Evolutionary conservation across 495 filamentous ascomycete species (phyloP).

Genomic region (Cercophora scortea): DNA sequence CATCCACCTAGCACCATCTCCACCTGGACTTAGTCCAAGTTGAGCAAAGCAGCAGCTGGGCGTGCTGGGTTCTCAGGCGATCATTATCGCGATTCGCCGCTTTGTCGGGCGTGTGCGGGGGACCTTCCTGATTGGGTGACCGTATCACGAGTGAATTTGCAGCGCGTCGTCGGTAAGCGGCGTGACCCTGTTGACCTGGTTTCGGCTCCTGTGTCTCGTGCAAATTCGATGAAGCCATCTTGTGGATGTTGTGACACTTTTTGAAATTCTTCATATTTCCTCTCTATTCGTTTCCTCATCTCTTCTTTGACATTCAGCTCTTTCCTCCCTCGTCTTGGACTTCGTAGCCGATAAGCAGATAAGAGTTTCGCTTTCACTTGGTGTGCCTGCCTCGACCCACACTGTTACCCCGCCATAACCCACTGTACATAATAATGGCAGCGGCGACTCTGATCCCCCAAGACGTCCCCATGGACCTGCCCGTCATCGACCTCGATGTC

Average conservation of each 20-base stretch:
- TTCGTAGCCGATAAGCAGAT: too few species aligned
- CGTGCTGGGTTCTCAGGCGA: neutral
- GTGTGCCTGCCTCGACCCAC: too few species aligned
- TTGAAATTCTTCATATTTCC: neutral
- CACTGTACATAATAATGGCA: neutral
- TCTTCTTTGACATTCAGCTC: neutral
- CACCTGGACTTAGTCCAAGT: neutral
- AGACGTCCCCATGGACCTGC: constrained; percentile 39
- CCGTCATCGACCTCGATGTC: constrained; percentile 44
- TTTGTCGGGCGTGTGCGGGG: neutral
- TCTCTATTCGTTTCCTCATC: neutral
- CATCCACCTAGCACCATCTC: neutral
- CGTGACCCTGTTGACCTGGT: too few species aligned
- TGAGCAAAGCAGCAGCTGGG: neutral
- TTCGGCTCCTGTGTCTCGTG: neutral
- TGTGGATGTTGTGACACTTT: neutral
- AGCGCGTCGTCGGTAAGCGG: too few species aligned
- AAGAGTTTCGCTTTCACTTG: too few species aligned
- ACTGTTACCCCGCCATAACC: neutral
- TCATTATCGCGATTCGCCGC: neutral
- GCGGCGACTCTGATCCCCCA: neutral
- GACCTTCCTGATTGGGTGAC: neutral
- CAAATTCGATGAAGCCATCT: neutral
- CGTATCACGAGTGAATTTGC: neutral
- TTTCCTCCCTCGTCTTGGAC: too few species aligned